Percentiles rank a stretch among this genome's conserved stretches.
Conservation (phyloP, 352 stramenopile genomes). For the Stramenopiles sp. region DNA sequence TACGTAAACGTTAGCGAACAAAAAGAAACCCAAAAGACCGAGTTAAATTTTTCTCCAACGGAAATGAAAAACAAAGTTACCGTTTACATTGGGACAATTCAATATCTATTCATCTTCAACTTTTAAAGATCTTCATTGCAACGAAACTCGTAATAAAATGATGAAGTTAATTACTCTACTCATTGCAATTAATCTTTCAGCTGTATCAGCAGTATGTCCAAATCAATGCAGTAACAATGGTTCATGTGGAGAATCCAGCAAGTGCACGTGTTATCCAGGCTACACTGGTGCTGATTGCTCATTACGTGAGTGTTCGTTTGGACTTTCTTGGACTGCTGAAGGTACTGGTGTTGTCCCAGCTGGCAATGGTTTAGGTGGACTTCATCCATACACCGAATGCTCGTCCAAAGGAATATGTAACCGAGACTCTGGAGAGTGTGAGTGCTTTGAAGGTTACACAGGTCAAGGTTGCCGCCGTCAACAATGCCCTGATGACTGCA, state of each 20-base stretch:
- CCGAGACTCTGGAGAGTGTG: slow-evolving; percentile 26
- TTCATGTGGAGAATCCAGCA: slow-evolving; percentile 23
- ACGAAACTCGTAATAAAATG: no score
- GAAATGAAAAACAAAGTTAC: no score
- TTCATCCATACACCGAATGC: slow-evolving; percentile 37
- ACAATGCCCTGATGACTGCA: slow-evolving; percentile 24
- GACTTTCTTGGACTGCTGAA: slow-evolving; percentile 21
- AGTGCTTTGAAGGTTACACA: slow-evolving; percentile 40
- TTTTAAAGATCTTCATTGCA: no score
- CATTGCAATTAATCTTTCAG: neutral
- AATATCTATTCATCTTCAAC: no score
- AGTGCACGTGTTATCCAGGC: slow-evolving; percentile 35
- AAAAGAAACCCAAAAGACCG: no score
- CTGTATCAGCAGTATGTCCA: slow-evolving; percentile 20
- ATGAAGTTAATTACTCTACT: no score
- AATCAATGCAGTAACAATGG: slow-evolving; percentile 45
- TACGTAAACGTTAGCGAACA: no score
- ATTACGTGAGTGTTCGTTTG: slow-evolving; percentile 30
- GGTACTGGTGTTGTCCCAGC: no score
- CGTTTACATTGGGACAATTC: no score
- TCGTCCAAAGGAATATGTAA: slow-evolving; percentile 39
- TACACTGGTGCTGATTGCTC: slow-evolving; percentile 57
- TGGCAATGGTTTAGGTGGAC: slow-evolving; percentile 18
- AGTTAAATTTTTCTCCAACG: no score
- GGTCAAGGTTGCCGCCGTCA: slow-evolving; percentile 33